phyloP scores from a whole-genome alignment of 139 green algal species.

The Axilococcus clingmanii region DNA sequence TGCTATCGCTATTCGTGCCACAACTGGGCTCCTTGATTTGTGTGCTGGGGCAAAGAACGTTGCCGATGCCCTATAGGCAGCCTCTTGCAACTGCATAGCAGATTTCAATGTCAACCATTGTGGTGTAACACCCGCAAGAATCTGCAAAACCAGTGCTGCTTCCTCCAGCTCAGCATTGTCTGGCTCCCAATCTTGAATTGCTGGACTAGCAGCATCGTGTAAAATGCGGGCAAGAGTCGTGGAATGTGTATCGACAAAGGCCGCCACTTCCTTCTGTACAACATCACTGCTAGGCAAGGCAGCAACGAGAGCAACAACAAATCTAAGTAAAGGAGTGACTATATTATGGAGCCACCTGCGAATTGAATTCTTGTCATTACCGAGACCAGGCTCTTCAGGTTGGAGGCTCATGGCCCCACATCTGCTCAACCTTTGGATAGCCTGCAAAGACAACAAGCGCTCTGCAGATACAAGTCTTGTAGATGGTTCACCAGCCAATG shows the following conservation, averaged over 20 bases:
- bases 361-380: conserved; percentile 1
- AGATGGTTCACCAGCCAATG: conserved; percentile 15
- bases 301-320: conserved; percentile 37
- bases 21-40: conserved; percentile 15
- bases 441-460: conserved; percentile 36
- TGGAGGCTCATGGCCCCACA: conserved; percentile 40
- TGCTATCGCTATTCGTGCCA: neutral
- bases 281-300: conserved; percentile 24
- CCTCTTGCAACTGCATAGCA: conserved; percentile 23
- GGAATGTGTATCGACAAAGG: conserved; percentile 42
- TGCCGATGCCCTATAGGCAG: conserved; percentile 9
- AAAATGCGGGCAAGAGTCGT: conserved; percentile 36
- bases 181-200: conserved; percentile 21
- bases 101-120: too few species aligned
- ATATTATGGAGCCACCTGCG: conserved; percentile 17
- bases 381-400: conserved; percentile 32
- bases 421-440: conserved; percentile 25
- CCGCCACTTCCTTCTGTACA: conserved; percentile 28
- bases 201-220: conserved; percentile 30
- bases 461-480: conserved; percentile 32
- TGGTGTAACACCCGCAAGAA: too few species aligned
- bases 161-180: conserved; percentile 47
- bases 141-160: conserved; percentile 42
- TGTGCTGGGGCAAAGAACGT: conserved; percentile 8
- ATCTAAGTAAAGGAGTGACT: conserved; percentile 28